Percentiles rank a stretch among this genome's conserved stretches.
These are phyloP conservation scores for Clarireedia paspali DNA, from an alignment of 2,329 filamentous ascomycete genomes.

Conservation along the genomic window DNA sequence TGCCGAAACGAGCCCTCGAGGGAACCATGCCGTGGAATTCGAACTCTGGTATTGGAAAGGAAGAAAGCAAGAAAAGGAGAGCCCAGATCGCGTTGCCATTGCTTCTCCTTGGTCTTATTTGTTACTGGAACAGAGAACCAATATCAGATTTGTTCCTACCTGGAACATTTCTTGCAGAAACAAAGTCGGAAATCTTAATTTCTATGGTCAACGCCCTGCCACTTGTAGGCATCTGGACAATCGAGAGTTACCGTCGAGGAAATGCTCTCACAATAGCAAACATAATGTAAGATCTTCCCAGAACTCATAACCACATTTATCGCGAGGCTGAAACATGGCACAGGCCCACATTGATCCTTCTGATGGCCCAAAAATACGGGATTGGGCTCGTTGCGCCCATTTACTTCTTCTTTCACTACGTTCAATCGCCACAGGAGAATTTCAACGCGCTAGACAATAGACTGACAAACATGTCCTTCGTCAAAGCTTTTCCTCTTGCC, in stretches of 20 bases:
- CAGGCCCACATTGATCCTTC: neutral
- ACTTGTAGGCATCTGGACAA: slow-evolving; percentile 20
- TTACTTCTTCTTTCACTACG: slow-evolving; percentile 33
- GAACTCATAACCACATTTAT: slow-evolving; percentile 23
- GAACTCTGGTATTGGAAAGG: slow-evolving; percentile 3
- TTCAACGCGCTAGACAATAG: slow-evolving; percentile 30
- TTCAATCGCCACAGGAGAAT: slow-evolving; percentile 28
- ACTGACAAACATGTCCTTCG: slow-evolving; percentile 24
- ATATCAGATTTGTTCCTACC: neutral
- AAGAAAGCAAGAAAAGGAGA: neutral
- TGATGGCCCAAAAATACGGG: slow-evolving; percentile 22
- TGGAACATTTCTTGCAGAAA: neutral
- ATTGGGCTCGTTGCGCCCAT: slow-evolving; percentile 29
- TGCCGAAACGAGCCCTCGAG: slow-evolving; percentile 17
- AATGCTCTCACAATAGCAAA: slow-evolving; percentile 18
- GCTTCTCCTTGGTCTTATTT: neutral
- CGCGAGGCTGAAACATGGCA: slow-evolving; percentile 13
- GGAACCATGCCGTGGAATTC: slow-evolving; percentile 24
- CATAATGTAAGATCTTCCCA: slow-evolving; percentile 5
- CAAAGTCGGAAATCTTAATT: neutral
- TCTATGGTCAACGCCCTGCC: neutral
- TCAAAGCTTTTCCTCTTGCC: slow-evolving; percentile 27
- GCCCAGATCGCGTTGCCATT: neutral
- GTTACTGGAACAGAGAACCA: neutral
- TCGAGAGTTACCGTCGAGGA: slow-evolving; percentile 23